These are phyloP conservation scores for Bonia amplexicaulis DNA, from an alignment of 176 grass and related monocot genomes.

Conservation along the genomic window DNA sequence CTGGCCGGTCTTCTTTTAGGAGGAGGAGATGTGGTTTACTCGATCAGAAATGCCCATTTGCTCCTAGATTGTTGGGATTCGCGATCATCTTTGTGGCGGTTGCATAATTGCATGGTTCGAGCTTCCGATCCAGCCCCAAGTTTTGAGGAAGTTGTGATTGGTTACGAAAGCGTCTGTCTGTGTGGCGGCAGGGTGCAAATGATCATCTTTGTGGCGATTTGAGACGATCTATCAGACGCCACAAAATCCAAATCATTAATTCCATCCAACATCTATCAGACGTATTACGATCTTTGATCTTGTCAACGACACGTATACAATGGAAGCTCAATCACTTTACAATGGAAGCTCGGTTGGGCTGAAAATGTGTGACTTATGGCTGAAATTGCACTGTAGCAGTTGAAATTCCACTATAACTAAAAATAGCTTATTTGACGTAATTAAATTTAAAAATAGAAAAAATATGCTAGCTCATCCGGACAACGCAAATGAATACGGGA, in stretches of 20 bases:
- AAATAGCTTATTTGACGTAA: too few species aligned
- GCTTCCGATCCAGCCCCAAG: not conserved
- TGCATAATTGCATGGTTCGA: not conserved
- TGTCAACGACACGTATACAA: not conserved
- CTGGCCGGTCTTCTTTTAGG: not conserved
- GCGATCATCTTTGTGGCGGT: not conserved
- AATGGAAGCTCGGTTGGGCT: not conserved
- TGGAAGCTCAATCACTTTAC: not conserved
- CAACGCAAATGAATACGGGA: too few species aligned
- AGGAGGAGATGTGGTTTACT: not conserved
- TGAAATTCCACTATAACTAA: too few species aligned
- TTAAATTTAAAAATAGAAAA: too few species aligned
- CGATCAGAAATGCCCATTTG: not conserved
- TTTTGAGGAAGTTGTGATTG: not conserved
- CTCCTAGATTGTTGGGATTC: not conserved
- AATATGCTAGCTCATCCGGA: too few species aligned
- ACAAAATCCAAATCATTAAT: slow-evolving; percentile 16
- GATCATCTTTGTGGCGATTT: not conserved
- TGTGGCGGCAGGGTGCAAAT: not conserved
- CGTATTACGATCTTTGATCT: not conserved
- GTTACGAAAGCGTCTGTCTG: not conserved
- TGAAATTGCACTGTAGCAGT: too few species aligned
- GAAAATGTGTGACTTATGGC: too few species aligned
- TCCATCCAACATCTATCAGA: not conserved
- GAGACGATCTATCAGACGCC: not conserved